Base-by-base conservation (phyloP, 306 rosid genomes). In the Rosa multiflora region DNA sequence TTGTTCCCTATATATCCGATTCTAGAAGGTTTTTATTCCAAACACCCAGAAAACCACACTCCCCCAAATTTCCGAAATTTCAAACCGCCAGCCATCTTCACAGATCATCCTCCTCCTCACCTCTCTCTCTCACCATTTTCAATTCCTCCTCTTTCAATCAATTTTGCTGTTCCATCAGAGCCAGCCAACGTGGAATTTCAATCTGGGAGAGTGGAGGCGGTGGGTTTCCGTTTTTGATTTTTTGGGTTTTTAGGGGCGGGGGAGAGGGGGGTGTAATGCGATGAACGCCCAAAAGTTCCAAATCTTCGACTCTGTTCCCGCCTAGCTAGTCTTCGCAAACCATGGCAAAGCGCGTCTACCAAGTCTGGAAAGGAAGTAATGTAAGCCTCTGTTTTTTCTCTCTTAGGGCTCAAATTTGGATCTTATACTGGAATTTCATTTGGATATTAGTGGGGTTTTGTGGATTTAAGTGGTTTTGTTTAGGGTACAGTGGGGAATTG, bases 281-380 rank as follows among this genome's bases (percentile, higher is more conserved):
- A 88, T 88, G 95, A 88, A 76, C 77, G 74, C 85, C 78, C 82
- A 47, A 51, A 77, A 84, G 59, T 82, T 91, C 70, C 70, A 79
- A 61, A 81, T 86, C 64, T 88, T 84, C 52, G 73, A 52, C 70
- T 72, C 88, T 62, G 43, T 81, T 55, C 84, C 74, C 70, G 75
- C 80, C 40, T 81, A 89, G 89, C 78, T 51, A 47, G 44, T 68
- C 72, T 84, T 84, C 75, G 79, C 88, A 32, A 32, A 32, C 37
- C 37, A 94, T 94, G 97, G 96, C 96, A 15, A 89, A 86, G 93
- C 98, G 97, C 90, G 97, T 92, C 68, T 89, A 90, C 86, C 90
- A 94, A 90, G 91, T 85, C 80, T 94, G 98, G 97, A 90, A 88
- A 88, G 97, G 97, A 85, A 89, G 92, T 85, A 94, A 94, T 85